These are phyloP conservation scores for Pythium dissimile DNA, from an alignment of 352 stramenopile species.

Conservation along the genomic window DNA sequence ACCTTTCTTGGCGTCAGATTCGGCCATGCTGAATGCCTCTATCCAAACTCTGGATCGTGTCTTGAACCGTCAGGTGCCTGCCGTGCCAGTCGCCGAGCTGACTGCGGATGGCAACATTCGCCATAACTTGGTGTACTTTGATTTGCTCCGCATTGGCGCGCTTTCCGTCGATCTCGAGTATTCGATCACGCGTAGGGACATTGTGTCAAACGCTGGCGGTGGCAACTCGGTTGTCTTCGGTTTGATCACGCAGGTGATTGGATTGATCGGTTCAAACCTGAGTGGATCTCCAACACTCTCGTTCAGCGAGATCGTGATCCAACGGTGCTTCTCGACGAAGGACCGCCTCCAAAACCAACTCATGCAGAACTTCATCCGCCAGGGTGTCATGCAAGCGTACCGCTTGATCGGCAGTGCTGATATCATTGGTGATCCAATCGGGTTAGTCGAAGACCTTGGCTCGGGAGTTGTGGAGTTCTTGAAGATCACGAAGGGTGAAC, in stretches of 20 bases:
- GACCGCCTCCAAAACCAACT: conserved; percentile 73
- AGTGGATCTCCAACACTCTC: conserved; percentile 78
- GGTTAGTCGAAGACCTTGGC: conserved; percentile 82
- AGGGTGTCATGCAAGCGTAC: conserved; percentile 82
- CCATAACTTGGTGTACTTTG: conserved; percentile 81
- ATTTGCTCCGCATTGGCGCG: conserved; percentile 69
- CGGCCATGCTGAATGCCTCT: conserved; percentile 54
- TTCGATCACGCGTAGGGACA: conserved; percentile 81
- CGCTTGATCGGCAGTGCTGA: conserved; percentile 79
- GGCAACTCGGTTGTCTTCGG: conserved; percentile 75
- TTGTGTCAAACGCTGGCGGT: conserved; percentile 58
- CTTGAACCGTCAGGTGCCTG: conserved; percentile 53
- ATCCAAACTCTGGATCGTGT: conserved; percentile 57
- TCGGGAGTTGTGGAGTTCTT: conserved; percentile 85
- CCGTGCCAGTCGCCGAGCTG: conserved; percentile 51
- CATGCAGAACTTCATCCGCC: conserved; percentile 79
- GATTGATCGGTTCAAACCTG: conserved; percentile 80
- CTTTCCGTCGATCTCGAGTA: conserved; percentile 78
- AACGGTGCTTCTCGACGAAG: conserved; percentile 82
- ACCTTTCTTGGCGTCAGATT: conserved; percentile 69
- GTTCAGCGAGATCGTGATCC: conserved; percentile 84
- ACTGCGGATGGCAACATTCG: conserved; percentile 67
- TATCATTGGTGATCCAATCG: conserved; percentile 85
- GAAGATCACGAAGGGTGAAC: conserved; percentile 86
- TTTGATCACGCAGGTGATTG: conserved; percentile 76